Base-by-base conservation (phyloP, 176 grass and related monocot genomes). In the Rhynchospora tenuis region DNA sequence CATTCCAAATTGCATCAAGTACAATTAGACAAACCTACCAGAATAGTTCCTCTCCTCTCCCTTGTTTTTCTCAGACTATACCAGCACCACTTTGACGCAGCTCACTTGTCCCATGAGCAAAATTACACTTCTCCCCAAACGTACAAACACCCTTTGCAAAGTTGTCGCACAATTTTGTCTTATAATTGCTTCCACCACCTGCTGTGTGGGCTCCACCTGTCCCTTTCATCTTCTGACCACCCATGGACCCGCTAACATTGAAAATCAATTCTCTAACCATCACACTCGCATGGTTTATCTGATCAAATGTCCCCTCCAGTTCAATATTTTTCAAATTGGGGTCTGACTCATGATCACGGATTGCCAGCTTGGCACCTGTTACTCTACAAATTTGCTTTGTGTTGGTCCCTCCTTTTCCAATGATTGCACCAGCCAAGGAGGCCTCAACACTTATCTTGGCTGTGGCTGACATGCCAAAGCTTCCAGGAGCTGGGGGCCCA, bases 251-350 rank as follows among this genome's bases (percentile, higher is more conserved):
- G 27, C 87, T 75, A 31, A 98, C 84, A 66, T 84, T 90, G 44
- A 89, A 85, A 66, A 97, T 97, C 51, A 97, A 67, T 56, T 98
- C 95, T 58, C 81, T 88, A 28, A 98, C 89, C 92, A 93, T 86
- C 8, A 81, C 72, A 20, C 87, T 94, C 23, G 95, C 95, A 59
- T 94, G 75, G 27, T 94, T 94, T 84, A 98, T 94, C 79, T 94
- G 95, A 88, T 94, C 90, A 80, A 98, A 98, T 9, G 90, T 88
- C 27, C 95, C 92, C 84, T 91, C 90, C n/a, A 94, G 86, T 78
- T 93, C 90, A 65, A 98, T 93, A 76, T 98, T 98, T 73, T 88
- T 98, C 84, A 98, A 74, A 65, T 29, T 91, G 17, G 86, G 19
- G 19, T 98, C 86, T 17, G 92, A 88, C 78, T 94, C 92, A 1